Base-by-base conservation (phyloP, 495 filamentous ascomycete genomes). In the Hyaloscypha hepaticicola region DNA sequence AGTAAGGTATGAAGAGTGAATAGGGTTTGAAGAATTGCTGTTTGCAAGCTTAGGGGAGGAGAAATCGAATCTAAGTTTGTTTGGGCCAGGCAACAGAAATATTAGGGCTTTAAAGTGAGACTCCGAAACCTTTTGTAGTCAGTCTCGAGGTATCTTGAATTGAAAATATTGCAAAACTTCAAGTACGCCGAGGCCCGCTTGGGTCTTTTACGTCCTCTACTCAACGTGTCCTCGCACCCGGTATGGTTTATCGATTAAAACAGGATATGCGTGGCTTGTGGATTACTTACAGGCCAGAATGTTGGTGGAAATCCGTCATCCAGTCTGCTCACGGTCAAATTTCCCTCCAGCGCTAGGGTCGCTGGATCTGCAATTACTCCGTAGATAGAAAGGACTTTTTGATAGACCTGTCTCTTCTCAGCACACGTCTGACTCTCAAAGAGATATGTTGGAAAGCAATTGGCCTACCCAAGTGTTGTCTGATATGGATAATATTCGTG, bases 61-160 rank as follows among this genome's bases (percentile, higher is more conserved):
- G 70, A 96, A 97, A 69, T 96, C 93, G 66, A 97, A 88, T 7
- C 91, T 87, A 29, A 97, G 68, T 60, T 84, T 85, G 76, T 97
- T 97, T 51, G 90, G 89, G 25, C 93, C 93, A 0, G 93, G 92
- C 64, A 86, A 82, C n/a, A 97, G 82, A 73, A 96, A 90, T 12
- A 96, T 82, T 34, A 96, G 80, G 8, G 89, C 89, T 77, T 97
- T 97, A 79, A 96, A 97, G 73, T 90, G 86, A 3, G 90, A 95
- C 45, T 90, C 86, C 70, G 81, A 87, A 9, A 97, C 93, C 21
- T 58, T 58, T 24, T 38, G 41, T 26, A 25, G 56, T 45, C 38
- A 45, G 38, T 45, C 38, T 45, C 38, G 12, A 33, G 6, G n/a
- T n/a, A n/a, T n/a, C n/a, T n/a, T n/a, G n/a, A n/a, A n/a, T n/a